phyloP scores from a whole-genome alignment of 805 yeast species.

The Kodamaea jinghongensis region DNA sequence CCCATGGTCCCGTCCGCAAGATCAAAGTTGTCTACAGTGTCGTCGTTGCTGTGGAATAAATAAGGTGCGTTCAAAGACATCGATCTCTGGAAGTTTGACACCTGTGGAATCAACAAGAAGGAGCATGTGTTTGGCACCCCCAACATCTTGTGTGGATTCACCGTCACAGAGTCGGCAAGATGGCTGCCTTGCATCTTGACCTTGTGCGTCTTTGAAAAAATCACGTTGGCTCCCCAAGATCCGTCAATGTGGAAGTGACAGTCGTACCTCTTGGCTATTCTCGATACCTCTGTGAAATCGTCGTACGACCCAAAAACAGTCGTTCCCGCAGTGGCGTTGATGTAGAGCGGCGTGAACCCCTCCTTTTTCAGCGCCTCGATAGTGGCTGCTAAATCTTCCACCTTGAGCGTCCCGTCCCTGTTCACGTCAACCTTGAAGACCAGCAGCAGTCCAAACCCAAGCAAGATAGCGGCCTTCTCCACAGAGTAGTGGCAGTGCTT shows the following conservation, averaged over 20 bases:
- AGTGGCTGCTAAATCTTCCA: slow-evolving; percentile 41
- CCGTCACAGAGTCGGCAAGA: slow-evolving; percentile 71
- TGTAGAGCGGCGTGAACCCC: slow-evolving; percentile 72
- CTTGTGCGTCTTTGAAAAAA: slow-evolving; percentile 56
- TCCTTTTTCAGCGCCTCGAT: slow-evolving; percentile 42
- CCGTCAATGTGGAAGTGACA: slow-evolving; percentile 86
- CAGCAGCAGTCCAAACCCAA: slow-evolving; percentile 64
- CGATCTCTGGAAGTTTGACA: slow-evolving; percentile 60
- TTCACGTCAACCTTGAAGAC: slow-evolving; percentile 64
- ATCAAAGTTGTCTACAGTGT: slow-evolving; percentile 57
- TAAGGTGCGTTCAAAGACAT: slow-evolving; percentile 80
- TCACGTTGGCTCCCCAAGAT: slow-evolving; percentile 87
- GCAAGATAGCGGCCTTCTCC: slow-evolving; percentile 73
- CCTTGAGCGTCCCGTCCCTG: slow-evolving; percentile 55
- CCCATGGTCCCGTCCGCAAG: slow-evolving; percentile 92
- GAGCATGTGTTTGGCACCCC: slow-evolving; percentile 84
- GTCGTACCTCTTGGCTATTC: slow-evolving; percentile 50
- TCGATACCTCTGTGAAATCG: slow-evolving; percentile 54
- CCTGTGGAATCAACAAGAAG: slow-evolving; percentile 70
- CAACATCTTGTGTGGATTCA: slow-evolving; percentile 83
- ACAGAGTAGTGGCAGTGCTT: slow-evolving; percentile 77
- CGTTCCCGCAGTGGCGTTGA: slow-evolving; percentile 86
- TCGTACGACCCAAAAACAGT: slow-evolving; percentile 86
- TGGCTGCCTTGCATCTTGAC: slow-evolving; percentile 56
- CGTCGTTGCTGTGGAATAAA: slow-evolving; percentile 61